These are phyloP conservation scores for Fusarium duplospermum DNA, from an alignment of 2,329 filamentous ascomycete genomes.

Conservation along the genomic window DNA sequence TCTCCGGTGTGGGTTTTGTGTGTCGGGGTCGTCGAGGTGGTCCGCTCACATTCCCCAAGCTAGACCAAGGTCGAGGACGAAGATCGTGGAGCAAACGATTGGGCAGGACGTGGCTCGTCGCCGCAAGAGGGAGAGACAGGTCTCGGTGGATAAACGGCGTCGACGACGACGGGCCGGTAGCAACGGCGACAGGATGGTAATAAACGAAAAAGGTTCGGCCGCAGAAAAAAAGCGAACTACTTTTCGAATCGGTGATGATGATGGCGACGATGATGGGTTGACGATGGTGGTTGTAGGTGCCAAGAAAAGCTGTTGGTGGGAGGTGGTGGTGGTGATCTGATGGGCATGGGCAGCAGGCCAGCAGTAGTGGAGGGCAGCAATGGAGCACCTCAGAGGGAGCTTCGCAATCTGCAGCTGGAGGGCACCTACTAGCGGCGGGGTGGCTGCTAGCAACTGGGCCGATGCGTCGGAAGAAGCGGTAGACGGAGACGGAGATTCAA, in stretches of 20 bases:
- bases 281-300: constrained; percentile 9
- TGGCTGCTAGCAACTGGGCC: constrained; percentile 7
- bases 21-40: constrained; percentile 26
- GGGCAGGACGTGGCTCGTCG: constrained; percentile 28
- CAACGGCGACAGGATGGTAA: not conserved
- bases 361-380: no score
- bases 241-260: not conserved
- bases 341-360: constrained; percentile 3
- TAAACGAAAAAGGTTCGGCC: not conserved
- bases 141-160: constrained; percentile 23
- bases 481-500: constrained; percentile 11
- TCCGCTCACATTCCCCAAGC: constrained; percentile 41
- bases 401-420: constrained; percentile 26
- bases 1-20: constrained; percentile 8
- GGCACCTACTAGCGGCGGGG: constrained; percentile 18
- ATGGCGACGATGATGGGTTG: not conserved
- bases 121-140: constrained; percentile 6
- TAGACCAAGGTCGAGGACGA: constrained; percentile 9
- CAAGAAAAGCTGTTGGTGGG: constrained; percentile 20
- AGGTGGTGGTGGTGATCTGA: constrained; percentile 26
- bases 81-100: constrained; percentile 29
- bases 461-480: constrained; percentile 28
- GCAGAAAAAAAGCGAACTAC: not conserved
- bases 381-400: constrained; percentile 19
- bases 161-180: not conserved